Conservation (phyloP, 805 yeast species). For the Hanseniaspora clermontiae region DNA sequence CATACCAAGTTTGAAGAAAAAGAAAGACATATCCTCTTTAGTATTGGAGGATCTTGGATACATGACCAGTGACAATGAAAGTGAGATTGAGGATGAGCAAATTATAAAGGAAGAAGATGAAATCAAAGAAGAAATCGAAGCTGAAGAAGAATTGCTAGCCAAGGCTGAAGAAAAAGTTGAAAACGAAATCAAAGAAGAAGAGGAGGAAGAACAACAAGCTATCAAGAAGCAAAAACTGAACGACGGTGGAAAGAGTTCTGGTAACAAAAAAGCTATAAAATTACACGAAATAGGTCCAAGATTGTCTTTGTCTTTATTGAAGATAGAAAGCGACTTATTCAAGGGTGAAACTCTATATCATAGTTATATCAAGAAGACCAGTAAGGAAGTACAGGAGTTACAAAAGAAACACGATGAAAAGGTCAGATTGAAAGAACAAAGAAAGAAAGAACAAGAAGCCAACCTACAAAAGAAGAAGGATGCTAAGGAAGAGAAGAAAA, state of each 20-base stretch:
- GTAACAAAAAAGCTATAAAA: conserved; percentile 71
- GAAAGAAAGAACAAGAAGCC: conserved; percentile 67
- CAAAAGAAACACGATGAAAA: conserved; percentile 56
- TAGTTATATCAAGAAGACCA: conserved; percentile 50
- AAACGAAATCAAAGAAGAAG: conserved; percentile 18
- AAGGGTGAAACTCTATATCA: conserved; percentile 82
- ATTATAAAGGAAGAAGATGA: conserved; percentile 41
- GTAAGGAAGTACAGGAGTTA: conserved; percentile 44
- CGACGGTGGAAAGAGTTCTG: conserved; percentile 17
- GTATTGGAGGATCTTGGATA: conserved; percentile 66
- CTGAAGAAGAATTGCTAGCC: conserved; percentile 19
- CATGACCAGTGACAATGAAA: conserved; percentile 82
- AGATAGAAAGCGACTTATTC: conserved; percentile 88
- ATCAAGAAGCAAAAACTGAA: conserved; percentile 13
- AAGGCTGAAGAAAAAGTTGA: conserved; percentile 19
- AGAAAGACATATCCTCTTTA: conserved; percentile 69
- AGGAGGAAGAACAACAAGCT: conserved; percentile 18
- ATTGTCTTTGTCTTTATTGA: conserved; percentile 56
- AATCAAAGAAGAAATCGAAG: conserved; percentile 31
- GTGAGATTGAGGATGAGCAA: conserved; percentile 64
- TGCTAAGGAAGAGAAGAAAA: conserved; percentile 58
- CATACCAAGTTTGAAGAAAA: conserved; percentile 57
- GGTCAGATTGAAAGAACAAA: conserved; percentile 49
- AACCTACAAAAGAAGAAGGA: conserved; percentile 66
- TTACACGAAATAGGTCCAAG: conserved; percentile 91